These are phyloP conservation scores for Debaryomyces prosopidis DNA, from an alignment of 805 yeast genomes.

Conservation along the genomic window DNA sequence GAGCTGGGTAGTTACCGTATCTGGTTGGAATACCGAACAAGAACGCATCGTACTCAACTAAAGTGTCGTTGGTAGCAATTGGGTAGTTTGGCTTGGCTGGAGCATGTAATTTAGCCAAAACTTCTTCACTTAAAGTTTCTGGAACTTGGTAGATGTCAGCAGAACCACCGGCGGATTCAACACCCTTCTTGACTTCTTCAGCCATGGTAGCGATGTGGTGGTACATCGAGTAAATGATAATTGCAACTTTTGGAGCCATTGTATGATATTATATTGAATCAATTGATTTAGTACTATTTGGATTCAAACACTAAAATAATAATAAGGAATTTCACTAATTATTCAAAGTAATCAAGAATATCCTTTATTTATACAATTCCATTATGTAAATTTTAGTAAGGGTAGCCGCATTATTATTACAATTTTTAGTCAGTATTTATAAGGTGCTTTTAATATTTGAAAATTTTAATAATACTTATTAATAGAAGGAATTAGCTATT, in stretches of 20 bases:
- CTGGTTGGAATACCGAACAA: constrained; percentile 86
- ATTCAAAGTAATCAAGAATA: too few relatives aligned
- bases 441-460: neutral
- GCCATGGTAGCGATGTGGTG: constrained; percentile 76
- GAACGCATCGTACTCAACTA: constrained; percentile 73
- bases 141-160: constrained; percentile 75
- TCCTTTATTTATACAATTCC: too few relatives aligned
- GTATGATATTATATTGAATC: neutral
- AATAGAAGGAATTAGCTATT: neutral
- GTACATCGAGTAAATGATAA: constrained; percentile 66
- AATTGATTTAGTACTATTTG: too few relatives aligned
- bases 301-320: too few relatives aligned
- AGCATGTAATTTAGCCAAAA: constrained; percentile 58
- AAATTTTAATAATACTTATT: neutral
- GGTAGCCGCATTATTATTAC: too few relatives aligned
- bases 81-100: constrained; percentile 55
- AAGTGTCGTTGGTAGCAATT: constrained; percentile 57
- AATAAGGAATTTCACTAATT: too few relatives aligned
- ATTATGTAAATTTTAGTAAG: neutral
- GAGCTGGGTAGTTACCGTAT: constrained; percentile 79
- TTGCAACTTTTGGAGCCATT: constrained; percentile 42
- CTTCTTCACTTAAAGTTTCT: constrained; percentile 68
- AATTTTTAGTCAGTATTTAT: too few relatives aligned
- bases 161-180: constrained; percentile 63
- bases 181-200: constrained; percentile 64